These are phyloP conservation scores for Tolypocladium endophyticum DNA, from an alignment of 2,329 filamentous ascomycete species.

Conservation along the genomic window DNA sequence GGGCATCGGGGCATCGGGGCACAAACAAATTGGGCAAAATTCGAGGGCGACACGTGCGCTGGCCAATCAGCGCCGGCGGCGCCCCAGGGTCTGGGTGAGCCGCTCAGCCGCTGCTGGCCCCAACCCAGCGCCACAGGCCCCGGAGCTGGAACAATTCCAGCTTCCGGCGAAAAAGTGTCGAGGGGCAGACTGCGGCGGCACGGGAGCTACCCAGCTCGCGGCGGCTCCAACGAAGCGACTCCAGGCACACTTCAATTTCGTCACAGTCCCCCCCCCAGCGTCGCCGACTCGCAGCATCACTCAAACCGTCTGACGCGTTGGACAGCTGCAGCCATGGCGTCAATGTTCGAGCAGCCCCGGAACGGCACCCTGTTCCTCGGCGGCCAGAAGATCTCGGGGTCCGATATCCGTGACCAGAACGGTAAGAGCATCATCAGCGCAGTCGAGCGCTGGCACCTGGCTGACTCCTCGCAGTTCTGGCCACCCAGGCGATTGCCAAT, in stretches of 20 bases:
- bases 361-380: slow-evolving; percentile 96
- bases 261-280: neutral
- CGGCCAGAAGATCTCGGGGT: slow-evolving; percentile 92
- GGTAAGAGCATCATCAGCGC: slow-evolving; percentile 36
- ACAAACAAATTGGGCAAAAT: slow-evolving; percentile 5
- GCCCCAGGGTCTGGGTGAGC: neutral
- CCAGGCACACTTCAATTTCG: slow-evolving; percentile 3
- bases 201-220: slow-evolving; percentile 7
- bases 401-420: slow-evolving; percentile 96
- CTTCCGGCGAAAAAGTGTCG: slow-evolving; percentile 17
- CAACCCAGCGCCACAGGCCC: neutral
- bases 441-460: slow-evolving; percentile 2
- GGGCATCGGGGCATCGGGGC: slow-evolving; percentile 7
- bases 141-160: slow-evolving; percentile 16
- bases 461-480: slow-evolving; percentile 52
- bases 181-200: slow-evolving; percentile 10
- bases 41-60: slow-evolving; percentile 5
- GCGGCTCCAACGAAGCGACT: slow-evolving; percentile 2
- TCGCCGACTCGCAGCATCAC: slow-evolving; percentile 2
- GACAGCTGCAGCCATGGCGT: slow-evolving; percentile 56
- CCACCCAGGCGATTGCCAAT: slow-evolving; percentile 95
- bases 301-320: slow-evolving; percentile 3
- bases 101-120: neutral
- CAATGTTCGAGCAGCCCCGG: slow-evolving; percentile 90
- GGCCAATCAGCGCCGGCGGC: slow-evolving; percentile 6